phyloP scores from a whole-genome alignment of 495 filamentous ascomycete species.

The Penicillium soppii region DNA sequence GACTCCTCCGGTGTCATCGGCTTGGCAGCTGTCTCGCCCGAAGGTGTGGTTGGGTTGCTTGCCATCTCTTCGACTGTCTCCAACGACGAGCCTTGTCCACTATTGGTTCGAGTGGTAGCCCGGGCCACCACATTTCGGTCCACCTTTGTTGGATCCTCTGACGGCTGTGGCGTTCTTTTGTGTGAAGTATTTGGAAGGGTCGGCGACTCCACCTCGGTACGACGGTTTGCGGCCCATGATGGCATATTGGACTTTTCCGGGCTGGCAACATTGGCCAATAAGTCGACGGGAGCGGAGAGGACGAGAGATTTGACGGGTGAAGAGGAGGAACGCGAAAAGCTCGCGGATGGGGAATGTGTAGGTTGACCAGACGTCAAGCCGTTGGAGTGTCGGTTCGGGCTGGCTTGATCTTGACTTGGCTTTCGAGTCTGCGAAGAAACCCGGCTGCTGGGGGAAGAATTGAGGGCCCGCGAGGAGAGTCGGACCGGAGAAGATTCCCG shows the following conservation, averaged over 20 bases:
- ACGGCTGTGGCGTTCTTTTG: conserved; percentile 33
- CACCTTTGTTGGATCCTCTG: conserved; percentile 33
- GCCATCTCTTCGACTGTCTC: conserved; percentile 90
- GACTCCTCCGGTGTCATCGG: conserved; percentile 30
- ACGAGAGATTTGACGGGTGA: conserved; percentile 57
- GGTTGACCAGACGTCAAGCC: conserved; percentile 36
- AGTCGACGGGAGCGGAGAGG: conserved; percentile 56
- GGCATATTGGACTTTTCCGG: conserved; percentile 63
- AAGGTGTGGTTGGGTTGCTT: conserved; percentile 75
- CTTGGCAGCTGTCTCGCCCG: conserved; percentile 45
- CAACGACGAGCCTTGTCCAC: conserved; percentile 66
- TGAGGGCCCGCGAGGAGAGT: conserved; percentile 33
- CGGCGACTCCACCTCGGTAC: conserved; percentile 37
- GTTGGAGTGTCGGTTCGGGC: conserved; percentile 57
- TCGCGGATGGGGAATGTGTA: conserved; percentile 55
- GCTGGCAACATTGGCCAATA: conserved; percentile 55
- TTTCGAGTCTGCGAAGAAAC: conserved; percentile 60
- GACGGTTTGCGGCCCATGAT: conserved; percentile 56
- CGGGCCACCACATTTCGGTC: conserved; percentile 39
- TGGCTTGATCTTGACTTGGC: conserved; percentile 62
- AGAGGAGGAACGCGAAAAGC: conserved; percentile 64
- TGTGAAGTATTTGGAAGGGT: conserved; percentile 43
- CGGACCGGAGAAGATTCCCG: conserved; percentile 51
- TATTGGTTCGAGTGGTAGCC: conserved; percentile 56
- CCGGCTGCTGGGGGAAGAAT: conserved; percentile 29